phyloP scores from a whole-genome alignment of 2,329 filamentous ascomycete genomes.

The Balansia obtecta region DNA sequence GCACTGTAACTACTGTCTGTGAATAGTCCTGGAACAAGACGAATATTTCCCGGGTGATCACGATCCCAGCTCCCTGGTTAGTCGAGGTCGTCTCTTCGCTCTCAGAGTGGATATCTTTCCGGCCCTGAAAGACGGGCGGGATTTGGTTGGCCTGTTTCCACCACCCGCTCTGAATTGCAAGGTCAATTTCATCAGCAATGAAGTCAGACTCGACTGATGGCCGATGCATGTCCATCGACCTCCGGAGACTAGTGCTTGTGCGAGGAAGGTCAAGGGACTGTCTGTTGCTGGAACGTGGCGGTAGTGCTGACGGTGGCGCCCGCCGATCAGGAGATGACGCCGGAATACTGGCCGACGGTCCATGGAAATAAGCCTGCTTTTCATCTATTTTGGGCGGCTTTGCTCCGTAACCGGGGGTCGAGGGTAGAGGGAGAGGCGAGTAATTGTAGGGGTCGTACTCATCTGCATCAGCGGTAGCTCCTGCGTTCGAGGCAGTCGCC shows the following conservation, averaged over 20 bases:
- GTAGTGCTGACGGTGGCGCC: constrained; percentile 25
- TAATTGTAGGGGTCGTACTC: constrained; percentile 61
- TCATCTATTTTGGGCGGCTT: constrained; percentile 31
- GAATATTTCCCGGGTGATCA: constrained; percentile 68
- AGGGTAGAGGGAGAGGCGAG: constrained; percentile 19
- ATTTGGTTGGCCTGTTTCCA: constrained; percentile 73
- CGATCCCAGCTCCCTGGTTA: constrained; percentile 56
- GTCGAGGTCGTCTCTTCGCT: constrained; percentile 63
- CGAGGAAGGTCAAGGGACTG: constrained; percentile 24
- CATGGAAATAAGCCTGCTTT: constrained; percentile 31
- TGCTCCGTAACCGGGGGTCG: constrained; percentile 18
- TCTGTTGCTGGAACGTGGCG: constrained; percentile 12
- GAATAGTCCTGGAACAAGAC: constrained; percentile 95
- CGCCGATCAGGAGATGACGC: constrained; percentile 30
- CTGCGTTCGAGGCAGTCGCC: background rate
- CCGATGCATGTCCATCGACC: constrained; percentile 65
- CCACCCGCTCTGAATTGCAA: constrained; percentile 65
- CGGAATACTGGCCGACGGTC: constrained; percentile 30
- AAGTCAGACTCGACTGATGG: constrained; percentile 68
- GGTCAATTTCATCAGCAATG: constrained; percentile 78
- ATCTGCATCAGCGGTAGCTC: constrained; percentile 35
- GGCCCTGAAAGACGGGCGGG: constrained; percentile 69
- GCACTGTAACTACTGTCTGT: constrained; percentile 75
- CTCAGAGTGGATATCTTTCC: constrained; percentile 74
- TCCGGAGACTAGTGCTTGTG: constrained; percentile 29